Conservation (phyloP, 805 yeast species). For the Barnettozyma wickerhamii region DNA sequence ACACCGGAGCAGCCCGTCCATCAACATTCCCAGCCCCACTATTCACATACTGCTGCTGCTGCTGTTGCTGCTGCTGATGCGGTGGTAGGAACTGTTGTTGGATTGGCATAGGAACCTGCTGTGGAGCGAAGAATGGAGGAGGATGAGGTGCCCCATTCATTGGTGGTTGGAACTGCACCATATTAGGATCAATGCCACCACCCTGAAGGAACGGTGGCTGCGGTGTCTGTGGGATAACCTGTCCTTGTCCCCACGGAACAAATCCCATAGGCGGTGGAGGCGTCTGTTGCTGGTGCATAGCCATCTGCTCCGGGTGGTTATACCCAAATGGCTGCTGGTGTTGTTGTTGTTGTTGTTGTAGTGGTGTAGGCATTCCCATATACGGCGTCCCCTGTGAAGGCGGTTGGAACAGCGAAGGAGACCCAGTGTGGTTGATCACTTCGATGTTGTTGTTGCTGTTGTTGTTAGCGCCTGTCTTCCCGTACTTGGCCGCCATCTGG, state of each 20-base stretch:
- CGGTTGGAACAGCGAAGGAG: too few relatives aligned
- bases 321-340: not conserved
- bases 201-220: not conserved
- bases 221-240: not conserved
- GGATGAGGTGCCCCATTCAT: not conserved
- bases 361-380: constrained; percentile 1
- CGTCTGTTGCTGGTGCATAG: not conserved
- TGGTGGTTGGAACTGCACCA: not conserved
- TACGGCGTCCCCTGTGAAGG: too few relatives aligned
- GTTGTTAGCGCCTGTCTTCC: constrained; percentile 15
- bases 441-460: not conserved
- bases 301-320: constrained; percentile 9
- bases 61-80: constrained; percentile 5
- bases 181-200: not conserved
- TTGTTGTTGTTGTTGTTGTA: constrained; percentile 1
- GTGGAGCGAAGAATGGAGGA: not conserved
- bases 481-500: constrained; percentile 23
- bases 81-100: constrained; percentile 1
- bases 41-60: too few relatives aligned
- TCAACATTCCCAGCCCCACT: too few relatives aligned
- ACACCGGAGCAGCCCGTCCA: too few relatives aligned
- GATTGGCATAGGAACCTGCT: not conserved
- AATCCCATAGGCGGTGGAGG: not conserved
- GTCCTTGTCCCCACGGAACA: constrained; percentile 1
- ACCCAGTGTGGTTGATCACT: too few relatives aligned